Evolutionary conservation across 2,329 filamentous ascomycete species (phyloP).

Genomic region (Botryotinia narcissicola): DNA sequence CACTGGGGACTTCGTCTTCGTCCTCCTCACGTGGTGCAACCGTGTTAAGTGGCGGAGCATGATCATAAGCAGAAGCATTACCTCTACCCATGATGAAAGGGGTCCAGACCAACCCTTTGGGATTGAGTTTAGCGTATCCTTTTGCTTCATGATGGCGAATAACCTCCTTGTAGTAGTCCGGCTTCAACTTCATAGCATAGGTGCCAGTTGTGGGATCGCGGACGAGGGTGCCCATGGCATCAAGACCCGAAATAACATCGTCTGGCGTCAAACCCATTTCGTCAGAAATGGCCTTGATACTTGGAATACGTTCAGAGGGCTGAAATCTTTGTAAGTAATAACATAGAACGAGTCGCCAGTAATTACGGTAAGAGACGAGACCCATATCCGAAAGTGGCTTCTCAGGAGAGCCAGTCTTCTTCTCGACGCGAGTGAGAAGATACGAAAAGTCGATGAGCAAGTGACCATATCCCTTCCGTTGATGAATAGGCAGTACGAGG

Average conservation of each 20-base stretch:
- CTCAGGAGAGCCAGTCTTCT: conserved; percentile 92
- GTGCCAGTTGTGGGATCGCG: conserved; percentile 83
- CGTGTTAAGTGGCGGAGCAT: conserved; percentile 76
- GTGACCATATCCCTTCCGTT: conserved; percentile 95
- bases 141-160: conserved; percentile 87
- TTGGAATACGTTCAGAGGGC: conserved; percentile 50
- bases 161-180: conserved; percentile 81
- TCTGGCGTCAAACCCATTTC: conserved; percentile 94
- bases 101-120: conserved; percentile 83
- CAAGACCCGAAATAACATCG: conserved; percentile 90
- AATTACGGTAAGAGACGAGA: conserved; percentile 93
- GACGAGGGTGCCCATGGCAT: conserved; percentile 84
- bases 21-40: conserved; percentile 84
- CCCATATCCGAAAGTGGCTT: conserved; percentile 98
- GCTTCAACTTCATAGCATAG: conserved; percentile 86
- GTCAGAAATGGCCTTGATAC: conserved; percentile 70
- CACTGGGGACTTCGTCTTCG: conserved; percentile 38
- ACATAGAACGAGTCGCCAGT: conserved; percentile 89
- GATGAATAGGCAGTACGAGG: conserved; percentile 90
- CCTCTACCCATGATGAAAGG: conserved; percentile 94
- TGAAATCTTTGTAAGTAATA: conserved; percentile 71
- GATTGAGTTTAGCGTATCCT: conserved; percentile 80
- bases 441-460: conserved; percentile 98
- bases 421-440: conserved; percentile 86
- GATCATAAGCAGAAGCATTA: conserved; percentile 78